Base-by-base conservation (phyloP, 2,329 filamentous ascomycete species). In the Trichothecium roseum region DNA sequence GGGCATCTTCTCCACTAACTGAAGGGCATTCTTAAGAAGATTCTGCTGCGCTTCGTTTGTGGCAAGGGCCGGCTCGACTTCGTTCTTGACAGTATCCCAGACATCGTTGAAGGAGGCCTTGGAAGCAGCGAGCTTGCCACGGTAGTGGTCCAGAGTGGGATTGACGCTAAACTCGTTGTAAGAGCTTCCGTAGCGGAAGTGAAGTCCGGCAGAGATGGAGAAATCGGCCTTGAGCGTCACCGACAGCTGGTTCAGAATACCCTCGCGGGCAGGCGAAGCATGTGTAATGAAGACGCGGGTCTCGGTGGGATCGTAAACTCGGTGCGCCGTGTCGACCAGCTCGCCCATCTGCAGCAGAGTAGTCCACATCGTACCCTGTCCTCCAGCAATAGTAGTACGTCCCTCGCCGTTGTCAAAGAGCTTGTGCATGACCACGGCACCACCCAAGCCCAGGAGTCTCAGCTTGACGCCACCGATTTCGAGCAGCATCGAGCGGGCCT, bases 121-220 rank as follows among this genome's bases (percentile, higher is more conserved):
- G 34, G 89, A 96, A 10, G 91, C 91, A 35, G 91, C 89, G 37
- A 98, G 78, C 71, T 98, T 98, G 55, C 91, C 93, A 40, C 93
- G 86, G 62, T 98, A 98, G 63, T 98, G 91, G 51, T 98, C 91
- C 37, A 98, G 70, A 0, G 89, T 95, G 3, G 91, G 93, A 59
- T 98, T 98, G 54, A 98, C 91, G 45, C 88, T 95, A 64, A 98
- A 98, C 59, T 98, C 93, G 62, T 98, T 98, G 72, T 98, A 98
- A 1, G 93, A 98, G 60, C 89, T 96, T 45, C 93, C 91, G 49
- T 98, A 98, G 45, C 91, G 77, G 78, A 98, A 98, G 63, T 98
- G 91, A 18, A 98, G 78, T 50, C 91, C 91, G 34, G 91, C 91
- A 9, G 91, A 98, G 52, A 98, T 81, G 17, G 91, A 98, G 62